Conservation (phyloP, 257 asterid genomes). For the Solanum appendiculatum region DNA sequence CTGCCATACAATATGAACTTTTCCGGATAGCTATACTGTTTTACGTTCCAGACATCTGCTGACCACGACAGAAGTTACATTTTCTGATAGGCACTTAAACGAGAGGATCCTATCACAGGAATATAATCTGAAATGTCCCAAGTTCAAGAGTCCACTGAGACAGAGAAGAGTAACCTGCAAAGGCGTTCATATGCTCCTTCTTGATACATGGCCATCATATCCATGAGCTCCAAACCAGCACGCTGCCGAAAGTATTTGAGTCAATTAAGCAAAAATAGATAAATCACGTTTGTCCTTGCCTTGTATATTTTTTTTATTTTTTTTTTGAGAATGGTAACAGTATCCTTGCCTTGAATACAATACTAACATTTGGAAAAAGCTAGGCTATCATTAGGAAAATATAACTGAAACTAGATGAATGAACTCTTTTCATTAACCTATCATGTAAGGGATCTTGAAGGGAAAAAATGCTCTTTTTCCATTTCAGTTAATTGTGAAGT, state of each 20-base stretch:
- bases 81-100: not conserved
- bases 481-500: not conserved
- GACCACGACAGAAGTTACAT: not conserved
- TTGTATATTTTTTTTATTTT: not conserved
- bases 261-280: constrained; percentile 4
- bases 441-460: not conserved
- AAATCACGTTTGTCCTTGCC: not conserved
- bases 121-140: not conserved
- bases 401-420: not conserved
- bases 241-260: constrained; percentile 54
- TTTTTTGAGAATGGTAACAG: not conserved
- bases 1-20: not conserved
- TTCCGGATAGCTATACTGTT: not conserved
- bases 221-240: constrained; percentile 99
- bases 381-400: not conserved
- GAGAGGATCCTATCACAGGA: not conserved
- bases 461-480: not conserved
- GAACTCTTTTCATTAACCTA: not conserved
- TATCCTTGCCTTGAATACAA: not conserved
- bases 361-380: not conserved
- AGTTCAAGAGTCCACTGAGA: not conserved
- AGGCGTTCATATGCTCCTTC: constrained; percentile 98
- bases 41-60: not conserved
- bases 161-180: constrained; percentile 63
- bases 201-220: constrained; percentile 99